phyloP scores from a whole-genome alignment of 2,329 filamentous ascomycete genomes.

The Neonectria sp. region DNA sequence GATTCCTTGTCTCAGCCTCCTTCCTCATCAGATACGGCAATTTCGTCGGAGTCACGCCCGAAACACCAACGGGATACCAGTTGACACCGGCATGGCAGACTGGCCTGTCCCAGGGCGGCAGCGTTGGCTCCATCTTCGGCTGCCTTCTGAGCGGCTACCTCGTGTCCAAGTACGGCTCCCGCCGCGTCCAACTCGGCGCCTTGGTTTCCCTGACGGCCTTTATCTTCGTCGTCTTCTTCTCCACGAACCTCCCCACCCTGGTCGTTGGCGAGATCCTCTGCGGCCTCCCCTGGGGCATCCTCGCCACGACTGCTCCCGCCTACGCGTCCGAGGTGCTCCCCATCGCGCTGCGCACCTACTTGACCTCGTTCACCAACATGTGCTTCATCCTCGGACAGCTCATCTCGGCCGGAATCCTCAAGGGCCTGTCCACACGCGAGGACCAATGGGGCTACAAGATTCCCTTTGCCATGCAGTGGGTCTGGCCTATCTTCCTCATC shows the following conservation, averaged over 20 bases:
- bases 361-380: conserved; percentile 62
- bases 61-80: background rate
- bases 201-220: conserved; percentile 52
- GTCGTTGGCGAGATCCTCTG: conserved; percentile 61
- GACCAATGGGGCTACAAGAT: conserved; percentile 62
- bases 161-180: conserved; percentile 59
- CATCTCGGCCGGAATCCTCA: conserved; percentile 54
- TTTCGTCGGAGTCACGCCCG: background rate
- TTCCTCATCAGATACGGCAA: background rate
- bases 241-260: conserved; percentile 54
- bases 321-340: conserved; percentile 63
- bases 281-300: conserved; percentile 62
- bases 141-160: conserved; percentile 63
- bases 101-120: conserved; percentile 54
- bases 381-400: conserved; percentile 64
- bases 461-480: conserved; percentile 65
- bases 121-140: conserved; percentile 64
- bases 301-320: conserved; percentile 60
- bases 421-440: conserved; percentile 43
- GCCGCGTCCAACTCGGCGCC: conserved; percentile 59
- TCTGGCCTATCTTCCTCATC: conserved; percentile 61
- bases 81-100: conserved; percentile 59
- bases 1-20: background rate
- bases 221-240: conserved; percentile 65
- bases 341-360: conserved; percentile 56